Conservation (phyloP, 2,329 filamentous ascomycete species). For the Phyllosticta paracitricarpa region DNA sequence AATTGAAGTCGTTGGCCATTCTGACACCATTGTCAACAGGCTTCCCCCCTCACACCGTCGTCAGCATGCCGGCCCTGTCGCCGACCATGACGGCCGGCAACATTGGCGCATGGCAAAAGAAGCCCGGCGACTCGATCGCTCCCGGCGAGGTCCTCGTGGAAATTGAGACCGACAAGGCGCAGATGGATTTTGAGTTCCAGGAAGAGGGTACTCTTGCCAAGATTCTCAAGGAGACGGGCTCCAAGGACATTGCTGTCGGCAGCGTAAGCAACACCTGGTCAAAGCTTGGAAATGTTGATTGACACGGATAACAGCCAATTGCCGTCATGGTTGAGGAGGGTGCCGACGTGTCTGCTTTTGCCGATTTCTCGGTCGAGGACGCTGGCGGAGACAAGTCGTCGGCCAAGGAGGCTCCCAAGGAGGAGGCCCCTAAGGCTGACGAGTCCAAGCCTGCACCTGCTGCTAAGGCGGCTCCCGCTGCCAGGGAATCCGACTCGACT, state of each 20-base stretch:
- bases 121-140: constrained; percentile 73
- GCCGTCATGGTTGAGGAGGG: constrained; percentile 91
- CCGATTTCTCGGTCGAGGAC: constrained; percentile 77
- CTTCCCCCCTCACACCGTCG: constrained; percentile 86
- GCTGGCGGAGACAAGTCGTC: constrained; percentile 74
- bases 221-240: constrained; percentile 82
- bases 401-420: constrained; percentile 53
- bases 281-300: constrained; percentile 6
- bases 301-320: constrained; percentile 59
- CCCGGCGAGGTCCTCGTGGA: constrained; percentile 94
- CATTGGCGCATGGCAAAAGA: constrained; percentile 97
- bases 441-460: constrained; percentile 42
- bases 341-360: constrained; percentile 76
- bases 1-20: constrained; percentile 1
- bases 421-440: constrained; percentile 50
- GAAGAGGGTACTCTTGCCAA: constrained; percentile 95
- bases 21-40: constrained; percentile 44
- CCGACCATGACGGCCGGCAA: constrained; percentile 96
- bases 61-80: constrained; percentile 96
- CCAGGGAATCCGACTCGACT: constrained; percentile 62
- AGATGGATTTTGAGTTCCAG: constrained; percentile 99
- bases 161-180: constrained; percentile 99
- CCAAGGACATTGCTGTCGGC: constrained; percentile 89
- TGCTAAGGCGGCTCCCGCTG: constrained; percentile 39
- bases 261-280: constrained; percentile 51